phyloP scores from a whole-genome alignment of 768 basidiomycete species.

The Suillus variegatus region DNA sequence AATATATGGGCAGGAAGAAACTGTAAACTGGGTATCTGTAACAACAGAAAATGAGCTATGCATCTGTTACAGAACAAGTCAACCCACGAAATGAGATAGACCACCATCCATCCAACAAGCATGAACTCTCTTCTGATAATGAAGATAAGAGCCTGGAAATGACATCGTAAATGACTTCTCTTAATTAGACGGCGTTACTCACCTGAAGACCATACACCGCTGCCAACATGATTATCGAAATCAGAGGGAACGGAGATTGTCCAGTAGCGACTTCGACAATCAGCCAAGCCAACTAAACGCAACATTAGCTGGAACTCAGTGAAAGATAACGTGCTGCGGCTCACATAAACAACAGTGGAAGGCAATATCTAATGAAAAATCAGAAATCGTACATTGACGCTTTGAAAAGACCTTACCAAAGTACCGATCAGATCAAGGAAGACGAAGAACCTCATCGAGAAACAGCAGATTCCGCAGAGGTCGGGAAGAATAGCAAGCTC shows the following conservation, averaged over 20 bases:
- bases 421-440: constrained; percentile 68
- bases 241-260: constrained; percentile 54
- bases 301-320: constrained; percentile 16
- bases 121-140: constrained; percentile 76
- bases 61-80: background rate
- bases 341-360: constrained; percentile 61
- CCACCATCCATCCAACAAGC: constrained; percentile 73
- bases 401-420: constrained; percentile 37
- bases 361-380: constrained; percentile 47
- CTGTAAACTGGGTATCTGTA: constrained; percentile 65
- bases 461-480: constrained; percentile 68
- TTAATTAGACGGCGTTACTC: background rate
- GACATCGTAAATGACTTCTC: constrained; percentile 5
- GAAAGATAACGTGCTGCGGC: constrained; percentile 21
- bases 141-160: constrained; percentile 57
- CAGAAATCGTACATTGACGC: constrained; percentile 8
- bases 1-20: constrained; percentile 68
- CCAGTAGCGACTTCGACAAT: constrained; percentile 57
- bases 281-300: constrained; percentile 54
- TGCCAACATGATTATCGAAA: constrained; percentile 67
- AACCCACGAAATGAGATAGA: constrained; percentile 65
- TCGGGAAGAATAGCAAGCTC: constrained; percentile 64
- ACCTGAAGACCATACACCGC: constrained; percentile 72
- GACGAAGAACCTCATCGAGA: constrained; percentile 75
- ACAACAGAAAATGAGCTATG: constrained; percentile 7